Evolutionary conservation across 2,329 filamentous ascomycete species (phyloP), one percentile per base, ranked within the genome.

Genomic region (Ascochyta rabiei): DNA sequence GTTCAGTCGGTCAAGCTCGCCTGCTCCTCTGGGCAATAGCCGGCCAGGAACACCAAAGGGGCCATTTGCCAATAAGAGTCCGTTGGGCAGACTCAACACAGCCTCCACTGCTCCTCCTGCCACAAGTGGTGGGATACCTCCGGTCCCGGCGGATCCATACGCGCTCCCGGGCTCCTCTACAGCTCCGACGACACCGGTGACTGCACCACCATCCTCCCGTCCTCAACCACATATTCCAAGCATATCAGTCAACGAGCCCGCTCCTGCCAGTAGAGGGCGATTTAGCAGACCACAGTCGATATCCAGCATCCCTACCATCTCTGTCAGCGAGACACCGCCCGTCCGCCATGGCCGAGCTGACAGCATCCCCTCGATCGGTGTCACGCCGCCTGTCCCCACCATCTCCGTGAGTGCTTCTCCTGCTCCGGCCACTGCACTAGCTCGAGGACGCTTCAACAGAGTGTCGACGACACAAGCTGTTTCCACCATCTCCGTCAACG

Each of bases 401-500:
- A 70, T 71, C 33, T 62, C 65, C 12, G 57, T 70, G 38, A 64
- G 57, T 37, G 59, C 63, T 6, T 48, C 64, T 15, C 55, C 67
- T 7, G 44, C 42, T 26, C 33, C 53, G 2, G 19, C 33, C 9
- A 46, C 47, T 24, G 44, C 41, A 9, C 45, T 53, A n/a, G 28
- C 57, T 5, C 28, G 46, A 28, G 56, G 55, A 7, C 42, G 44
- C 15, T 50, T 48, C 30, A 51, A 30, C 26, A 42, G 44, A 16
- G 42, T 50, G 0, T 51, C 62, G 13, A 53, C 58, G 0, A 62
- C 62, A 21, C 63, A 66, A 6, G 54, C 63, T n/a, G 55, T 74
- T 18, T 69, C 70, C 3, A 67, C 58, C 9, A 73, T 75, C 40
- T 61, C 69, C 2, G 56, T 74, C 23, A 66, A 60, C 35, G 64